Percentiles rank a stretch among this genome's conserved stretches.
Evolutionary conservation across 2,329 filamentous ascomycete species (phyloP).

Genomic region (Tothia fuscella): DNA sequence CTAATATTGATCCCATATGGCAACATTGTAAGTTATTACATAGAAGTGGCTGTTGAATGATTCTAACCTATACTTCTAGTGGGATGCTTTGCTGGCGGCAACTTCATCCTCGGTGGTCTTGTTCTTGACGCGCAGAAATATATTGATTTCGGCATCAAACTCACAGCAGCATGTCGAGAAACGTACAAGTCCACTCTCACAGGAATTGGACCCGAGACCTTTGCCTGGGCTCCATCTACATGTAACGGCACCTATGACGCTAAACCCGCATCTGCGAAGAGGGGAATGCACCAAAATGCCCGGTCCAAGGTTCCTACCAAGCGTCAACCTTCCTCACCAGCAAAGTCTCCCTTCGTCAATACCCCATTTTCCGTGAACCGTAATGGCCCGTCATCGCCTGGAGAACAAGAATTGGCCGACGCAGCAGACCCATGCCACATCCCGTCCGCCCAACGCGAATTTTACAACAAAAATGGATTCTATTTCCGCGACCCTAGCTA

Average conservation of each 20-base stretch:
- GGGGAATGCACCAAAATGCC: background rate
- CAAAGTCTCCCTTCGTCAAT: background rate
- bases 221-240: conserved; percentile 25
- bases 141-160: conserved; percentile 58
- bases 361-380: background rate
- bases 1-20: conserved; percentile 24
- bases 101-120: conserved; percentile 70
- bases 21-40: conserved; percentile 30
- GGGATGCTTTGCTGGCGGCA: conserved; percentile 75
- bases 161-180: conserved; percentile 61
- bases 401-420: background rate
- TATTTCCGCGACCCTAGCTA: conserved; percentile 49
- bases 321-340: background rate
- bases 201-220: conserved; percentile 61
- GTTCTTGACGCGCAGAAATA: conserved; percentile 55
- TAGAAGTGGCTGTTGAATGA: background rate
- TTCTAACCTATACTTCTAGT: conserved; percentile 24
- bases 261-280: background rate
- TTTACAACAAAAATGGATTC: conserved; percentile 51
- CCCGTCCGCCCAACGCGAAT: conserved; percentile 30
- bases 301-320: background rate
- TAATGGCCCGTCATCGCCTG: background rate
- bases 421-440: background rate
- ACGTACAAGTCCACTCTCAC: conserved; percentile 60
- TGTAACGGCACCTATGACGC: background rate